These are phyloP conservation scores for Cladosporium austrohemisphaericum DNA, from an alignment of 2,329 filamentous ascomycete species.

Conservation along the genomic window DNA sequence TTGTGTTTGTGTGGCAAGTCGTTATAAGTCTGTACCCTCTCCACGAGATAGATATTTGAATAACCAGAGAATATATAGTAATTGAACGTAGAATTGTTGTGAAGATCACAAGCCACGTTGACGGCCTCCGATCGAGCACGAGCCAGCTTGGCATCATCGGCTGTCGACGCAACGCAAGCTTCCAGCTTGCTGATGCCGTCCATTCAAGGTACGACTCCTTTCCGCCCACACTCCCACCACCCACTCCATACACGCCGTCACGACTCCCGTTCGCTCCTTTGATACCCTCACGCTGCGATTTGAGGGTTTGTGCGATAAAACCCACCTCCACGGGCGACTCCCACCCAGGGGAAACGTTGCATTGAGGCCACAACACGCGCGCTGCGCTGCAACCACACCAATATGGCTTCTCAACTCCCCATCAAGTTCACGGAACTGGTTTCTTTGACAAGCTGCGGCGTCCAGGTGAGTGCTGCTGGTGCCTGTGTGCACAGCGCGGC, in stretches of 20 bases:
- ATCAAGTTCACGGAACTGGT: conserved; percentile 93
- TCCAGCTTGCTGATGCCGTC: conserved; percentile 6
- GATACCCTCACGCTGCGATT: conserved; percentile 17
- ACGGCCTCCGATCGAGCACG: not conserved
- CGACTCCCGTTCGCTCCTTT: conserved; percentile 33
- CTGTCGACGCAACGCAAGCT: conserved; percentile 13
- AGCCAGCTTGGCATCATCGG: not conserved
- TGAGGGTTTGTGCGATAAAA: conserved; percentile 18
- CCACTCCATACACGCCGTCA: conserved; percentile 25
- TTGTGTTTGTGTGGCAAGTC: too few relatives aligned
- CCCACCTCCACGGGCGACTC: conserved; percentile 10
- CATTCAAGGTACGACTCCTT: conserved; percentile 9
- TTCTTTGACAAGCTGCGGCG: conserved; percentile 54
- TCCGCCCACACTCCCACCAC: conserved; percentile 2
- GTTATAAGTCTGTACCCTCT: too few relatives aligned
- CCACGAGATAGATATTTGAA: too few relatives aligned
- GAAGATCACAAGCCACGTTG: not conserved
- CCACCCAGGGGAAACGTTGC: conserved; percentile 12
- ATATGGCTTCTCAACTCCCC: conserved; percentile 65
- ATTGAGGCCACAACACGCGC: conserved; percentile 19
- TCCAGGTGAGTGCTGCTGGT: conserved; percentile 40
- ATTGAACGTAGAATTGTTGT: not conserved
- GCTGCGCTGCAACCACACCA: conserved; percentile 28
- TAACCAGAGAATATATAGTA: too few relatives aligned
- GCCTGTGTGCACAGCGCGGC: not conserved